A percentile compares a stretch with the other conserved stretches of the same genome.
phyloP scores from a whole-genome alignment of 2,329 filamentous ascomycete species.

The Pestalotiopsis sp. region DNA sequence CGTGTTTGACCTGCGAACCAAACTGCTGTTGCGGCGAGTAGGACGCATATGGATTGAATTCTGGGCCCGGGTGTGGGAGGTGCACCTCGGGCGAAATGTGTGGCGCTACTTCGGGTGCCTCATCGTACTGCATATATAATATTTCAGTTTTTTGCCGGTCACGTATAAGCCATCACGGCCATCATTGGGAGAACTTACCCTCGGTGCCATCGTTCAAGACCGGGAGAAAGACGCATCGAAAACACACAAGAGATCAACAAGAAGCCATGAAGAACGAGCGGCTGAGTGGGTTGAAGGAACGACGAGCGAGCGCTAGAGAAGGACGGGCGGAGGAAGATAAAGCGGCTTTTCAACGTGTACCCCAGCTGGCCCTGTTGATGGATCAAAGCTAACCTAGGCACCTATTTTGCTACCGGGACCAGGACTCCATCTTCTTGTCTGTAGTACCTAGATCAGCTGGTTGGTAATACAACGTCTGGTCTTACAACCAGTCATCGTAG shows the following conservation, averaged over 20 bases:
- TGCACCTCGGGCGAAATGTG: slow-evolving; percentile 29
- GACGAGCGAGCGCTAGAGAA: not conserved
- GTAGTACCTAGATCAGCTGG: not conserved
- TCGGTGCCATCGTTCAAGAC: slow-evolving; percentile 6
- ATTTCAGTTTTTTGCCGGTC: not conserved
- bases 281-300: not conserved
- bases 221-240: not conserved
- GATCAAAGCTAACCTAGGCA: not conserved
- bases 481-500: not conserved
- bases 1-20: slow-evolving; percentile 19
- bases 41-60: slow-evolving; percentile 19
- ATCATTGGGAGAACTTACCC: slow-evolving; percentile 7
- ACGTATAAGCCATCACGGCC: not conserved
- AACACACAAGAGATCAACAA: not conserved
- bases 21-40: not conserved
- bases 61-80: slow-evolving; percentile 25
- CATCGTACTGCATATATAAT: slow-evolving; percentile 25
- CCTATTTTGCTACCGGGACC: not conserved
- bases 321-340: not conserved
- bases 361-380: not conserved
- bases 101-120: slow-evolving; percentile 30
- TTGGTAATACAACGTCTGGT: not conserved
- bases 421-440: not conserved
- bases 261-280: not conserved
- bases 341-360: not conserved